Evolutionary conservation across 164 flowering plant genomes (phyloP), one percentile per base, ranked within the genome.

Genomic region (Chimonanthus salicifolius): DNA sequence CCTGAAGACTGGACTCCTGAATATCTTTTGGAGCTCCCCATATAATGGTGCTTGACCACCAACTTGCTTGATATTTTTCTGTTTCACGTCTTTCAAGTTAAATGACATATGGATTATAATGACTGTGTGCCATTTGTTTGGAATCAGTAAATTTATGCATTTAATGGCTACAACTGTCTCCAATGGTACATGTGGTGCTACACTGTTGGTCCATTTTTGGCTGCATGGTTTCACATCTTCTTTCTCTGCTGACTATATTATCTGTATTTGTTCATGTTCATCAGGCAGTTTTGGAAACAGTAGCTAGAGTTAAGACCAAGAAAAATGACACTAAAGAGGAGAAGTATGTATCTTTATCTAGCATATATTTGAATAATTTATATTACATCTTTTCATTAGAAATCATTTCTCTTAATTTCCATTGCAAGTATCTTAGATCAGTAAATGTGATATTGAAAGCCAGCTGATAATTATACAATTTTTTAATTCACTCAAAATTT

Each of bases 281-380:
- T 80, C 89, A 94, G 98, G 98, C 98, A 33, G 92, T 87, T 77
- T 72, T 94, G 88, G 98, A 94, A 83, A 94, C 98, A 71, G 98
- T 94, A 72, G 98, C 98, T 63, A 88, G 98, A 85, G 92, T 91
- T 54, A 94, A 85, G 85, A 9, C 90, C 76, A 93, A 91, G 89
- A 94, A 91, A 85, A 94, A 94, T 85, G 98, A 94, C 45, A 88
- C 97, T 33, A 90, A 92, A 71, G 94, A 89, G 84, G 97, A 89
- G 71, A 91, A 91, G 97, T 91, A 91, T 68, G 78, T 75, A 47
- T 73, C 76, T 81, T 65, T 72, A 58, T 49, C 65, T 47, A 58
- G 67, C 16, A 49, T 67, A 65, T 15, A 74, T 49, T 48, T 48
- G 7, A 64, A 54, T 63, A 43, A 18, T 33, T 33, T 33, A 71